Percentiles rank a stretch among this genome's conserved stretches.
Conservation (phyloP, 2,329 filamentous ascomycete species). For the Paecilomyces niveus region DNA sequence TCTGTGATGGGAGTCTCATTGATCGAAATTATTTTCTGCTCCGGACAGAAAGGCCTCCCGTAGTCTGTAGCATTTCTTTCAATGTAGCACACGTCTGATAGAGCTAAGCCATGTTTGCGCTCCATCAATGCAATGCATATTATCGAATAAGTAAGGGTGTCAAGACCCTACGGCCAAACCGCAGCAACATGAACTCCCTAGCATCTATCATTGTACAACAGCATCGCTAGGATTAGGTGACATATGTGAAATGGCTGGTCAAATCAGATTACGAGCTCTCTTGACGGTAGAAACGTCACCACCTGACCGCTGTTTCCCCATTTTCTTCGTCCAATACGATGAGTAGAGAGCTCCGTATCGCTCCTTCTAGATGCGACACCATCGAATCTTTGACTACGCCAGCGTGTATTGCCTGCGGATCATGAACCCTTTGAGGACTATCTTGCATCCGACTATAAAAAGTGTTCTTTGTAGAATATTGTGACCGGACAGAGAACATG, state of each 20-base stretch:
- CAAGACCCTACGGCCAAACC: not conserved
- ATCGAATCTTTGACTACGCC: not conserved
- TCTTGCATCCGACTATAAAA: not conserved
- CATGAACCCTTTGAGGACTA: not conserved
- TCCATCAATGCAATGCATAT: not conserved
- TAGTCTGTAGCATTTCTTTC: not conserved
- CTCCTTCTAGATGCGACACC: not conserved
- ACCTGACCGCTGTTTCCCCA: not conserved
- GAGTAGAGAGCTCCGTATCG: not conserved
- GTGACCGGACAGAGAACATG: not conserved
- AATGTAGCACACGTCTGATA: not conserved
- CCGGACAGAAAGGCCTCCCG: not conserved
- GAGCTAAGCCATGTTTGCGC: not conserved
- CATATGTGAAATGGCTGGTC: not conserved
- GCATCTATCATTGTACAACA: not conserved
- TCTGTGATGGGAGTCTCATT: not conserved
- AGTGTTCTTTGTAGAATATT: not conserved
- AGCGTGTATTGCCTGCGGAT: not conserved
- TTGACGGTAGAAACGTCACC: not conserved
- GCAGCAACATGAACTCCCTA: not conserved
- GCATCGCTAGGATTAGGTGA: not conserved
- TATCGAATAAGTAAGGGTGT: not conserved
- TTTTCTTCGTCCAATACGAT: not conserved
- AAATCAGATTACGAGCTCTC: not conserved
- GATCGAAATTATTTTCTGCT: not conserved